Evolutionary conservation across 2,329 filamentous ascomycete genomes (phyloP), one percentile per base, ranked within the genome.

Genomic region (Calonectria hongkongensis): DNA sequence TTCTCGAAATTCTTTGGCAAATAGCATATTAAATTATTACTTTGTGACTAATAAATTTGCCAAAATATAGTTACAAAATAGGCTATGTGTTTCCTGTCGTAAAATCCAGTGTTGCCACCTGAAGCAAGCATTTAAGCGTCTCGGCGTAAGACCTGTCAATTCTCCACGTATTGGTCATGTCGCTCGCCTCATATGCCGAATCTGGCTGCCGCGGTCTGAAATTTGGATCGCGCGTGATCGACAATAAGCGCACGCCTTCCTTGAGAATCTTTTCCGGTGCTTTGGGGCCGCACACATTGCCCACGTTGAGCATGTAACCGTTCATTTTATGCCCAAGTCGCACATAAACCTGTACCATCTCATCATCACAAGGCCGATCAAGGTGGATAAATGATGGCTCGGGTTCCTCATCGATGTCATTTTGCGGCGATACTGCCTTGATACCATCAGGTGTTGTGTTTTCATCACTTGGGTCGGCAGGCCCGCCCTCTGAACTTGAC

Each of bases 291-390:
- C 73, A 73, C 27, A 76, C 76, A 25, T 76, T 36, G 8, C 75
- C 75, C 9, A 76, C 75, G 21, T 58, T 39, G 0, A 68, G 64
- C 56, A 75, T 65, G 30, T 68, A 65, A 47, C 70, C 75, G 10
- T 47, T 28, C 68, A 76, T 76, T 51, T 75, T 76, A 18, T 76
- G 73, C 2, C 75, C 75, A 0, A 73, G 63, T 0, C 75, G 68
- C 30, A 76, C 76, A 41, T 75, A 76, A 0, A 71, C 58, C 28
- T 76, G 75, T 0, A 76, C 75, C 68, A 76, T 76, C 50, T 76
- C 75, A 12, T 76, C 75, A 12, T 76, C 75, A 6, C 74, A 76
- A 10, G 75, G 75, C 3, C 75, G 73, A 41, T 76, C 75, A 0
- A 76, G 58, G 25, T 76, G 71, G 1, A 76, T 70, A 21, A 76